Percentiles rank a stretch among this genome's conserved stretches.
These are phyloP conservation scores for Kernera saxatilis DNA, from an alignment of 345 rosid genomes.

Conservation along the genomic window DNA sequence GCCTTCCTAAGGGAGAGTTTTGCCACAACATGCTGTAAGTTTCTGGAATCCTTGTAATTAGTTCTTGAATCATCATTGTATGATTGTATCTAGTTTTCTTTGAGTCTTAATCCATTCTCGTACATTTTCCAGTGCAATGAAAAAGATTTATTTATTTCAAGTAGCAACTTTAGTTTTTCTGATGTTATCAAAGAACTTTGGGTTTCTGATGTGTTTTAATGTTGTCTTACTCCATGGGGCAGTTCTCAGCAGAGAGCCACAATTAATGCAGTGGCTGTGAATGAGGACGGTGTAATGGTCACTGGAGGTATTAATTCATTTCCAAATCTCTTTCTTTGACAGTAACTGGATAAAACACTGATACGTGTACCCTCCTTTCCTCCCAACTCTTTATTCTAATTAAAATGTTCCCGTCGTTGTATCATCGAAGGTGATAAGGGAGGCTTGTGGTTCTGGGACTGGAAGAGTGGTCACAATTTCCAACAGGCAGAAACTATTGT, in stretches of 20 bases:
- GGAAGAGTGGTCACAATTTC: constrained; percentile 91
- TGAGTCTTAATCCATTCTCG: neutral
- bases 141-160: neutral
- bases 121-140: neutral
- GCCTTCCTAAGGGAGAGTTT: constrained; percentile 83
- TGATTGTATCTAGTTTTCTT: neutral
- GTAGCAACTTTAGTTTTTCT: neutral
- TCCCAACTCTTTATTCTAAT: neutral
- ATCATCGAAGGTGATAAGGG: constrained; percentile 62
- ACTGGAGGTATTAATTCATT: constrained; percentile 68
- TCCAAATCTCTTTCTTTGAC: neutral
- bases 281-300: constrained; percentile 89
- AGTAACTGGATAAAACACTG: neutral
- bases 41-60: constrained; percentile 6
- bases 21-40: constrained; percentile 93
- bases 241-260: constrained; percentile 96
- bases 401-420: neutral
- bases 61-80: neutral
- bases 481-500: constrained; percentile 70
- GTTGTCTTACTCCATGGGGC: constrained; percentile 15
- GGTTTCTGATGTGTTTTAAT: neutral
- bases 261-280: constrained; percentile 87
- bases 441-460: constrained; percentile 93
- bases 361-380: neutral
- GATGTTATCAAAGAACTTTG: neutral